These are phyloP conservation scores for Daldinia sp. DNA, from an alignment of 2,329 filamentous ascomycete species.

Conservation along the genomic window DNA sequence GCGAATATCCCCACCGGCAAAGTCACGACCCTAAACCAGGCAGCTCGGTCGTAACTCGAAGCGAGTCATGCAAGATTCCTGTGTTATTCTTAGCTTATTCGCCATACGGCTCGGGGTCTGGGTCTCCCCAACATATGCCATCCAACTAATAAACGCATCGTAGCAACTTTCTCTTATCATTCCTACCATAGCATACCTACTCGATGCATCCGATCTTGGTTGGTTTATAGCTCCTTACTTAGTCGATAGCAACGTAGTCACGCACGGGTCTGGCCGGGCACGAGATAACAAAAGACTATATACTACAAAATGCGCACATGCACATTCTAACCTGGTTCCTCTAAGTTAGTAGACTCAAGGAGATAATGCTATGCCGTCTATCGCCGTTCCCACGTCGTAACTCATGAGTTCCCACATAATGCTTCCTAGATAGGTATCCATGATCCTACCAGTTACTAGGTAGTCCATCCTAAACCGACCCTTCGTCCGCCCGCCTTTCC, in stretches of 20 bases:
- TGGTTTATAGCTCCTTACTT: not conserved
- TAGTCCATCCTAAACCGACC: not conserved
- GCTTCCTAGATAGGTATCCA: not conserved
- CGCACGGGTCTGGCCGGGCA: not conserved
- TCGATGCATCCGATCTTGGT: not conserved
- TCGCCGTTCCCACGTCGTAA: constrained; percentile 12
- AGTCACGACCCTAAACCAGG: not conserved
- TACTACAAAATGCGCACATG: not conserved
- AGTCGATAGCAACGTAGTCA: not conserved
- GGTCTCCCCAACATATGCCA: not conserved
- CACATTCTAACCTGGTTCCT: constrained; percentile 1
- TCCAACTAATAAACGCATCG: not conserved
- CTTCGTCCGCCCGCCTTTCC: not conserved
- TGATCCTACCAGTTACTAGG: not conserved
- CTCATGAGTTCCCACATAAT: constrained; percentile 9
- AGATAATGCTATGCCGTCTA: constrained; percentile 11
- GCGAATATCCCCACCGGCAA: not conserved
- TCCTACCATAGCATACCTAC: not conserved
- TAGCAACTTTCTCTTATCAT: not conserved
- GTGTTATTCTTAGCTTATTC: not conserved
- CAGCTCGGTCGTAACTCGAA: not conserved
- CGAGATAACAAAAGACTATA: not conserved
- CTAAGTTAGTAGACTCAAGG: not conserved
- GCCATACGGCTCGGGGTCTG: not conserved
- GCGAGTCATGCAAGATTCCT: not conserved